A percentile compares a stretch with the other conserved stretches of the same genome.
Conservation (phyloP, 2,329 filamentous ascomycete genomes). For the Niveomyces coronatus region DNA sequence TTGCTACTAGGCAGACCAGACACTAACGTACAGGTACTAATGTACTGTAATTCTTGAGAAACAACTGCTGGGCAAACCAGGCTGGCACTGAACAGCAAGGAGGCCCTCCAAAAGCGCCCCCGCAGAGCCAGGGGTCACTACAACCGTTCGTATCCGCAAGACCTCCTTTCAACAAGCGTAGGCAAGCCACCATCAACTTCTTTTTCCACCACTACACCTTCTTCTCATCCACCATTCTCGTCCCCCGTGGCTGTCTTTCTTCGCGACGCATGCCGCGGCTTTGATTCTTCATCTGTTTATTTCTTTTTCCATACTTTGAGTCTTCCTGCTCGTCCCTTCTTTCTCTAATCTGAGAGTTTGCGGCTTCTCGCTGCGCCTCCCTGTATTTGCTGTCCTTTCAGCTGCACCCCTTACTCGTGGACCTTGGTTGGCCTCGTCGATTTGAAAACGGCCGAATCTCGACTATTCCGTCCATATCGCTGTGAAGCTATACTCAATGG, state of each 20-base stretch:
- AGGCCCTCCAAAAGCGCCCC: too few relatives aligned
- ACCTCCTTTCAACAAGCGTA: constrained; percentile 8
- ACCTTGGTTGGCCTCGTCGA: too few relatives aligned
- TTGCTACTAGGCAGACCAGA: too few relatives aligned
- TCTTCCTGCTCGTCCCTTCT: constrained; percentile 27
- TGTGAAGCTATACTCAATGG: constrained; percentile 29
- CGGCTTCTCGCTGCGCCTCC: too few relatives aligned
- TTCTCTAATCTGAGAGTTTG: constrained; percentile 16
- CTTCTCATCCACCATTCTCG: background rate
- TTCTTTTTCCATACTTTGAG: constrained; percentile 16
- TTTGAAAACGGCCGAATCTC: too few relatives aligned
- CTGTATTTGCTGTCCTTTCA: too few relatives aligned
- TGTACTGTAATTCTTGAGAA: too few relatives aligned
- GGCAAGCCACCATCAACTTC: too few relatives aligned
- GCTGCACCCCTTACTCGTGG: constrained; percentile 8
- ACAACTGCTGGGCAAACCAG: too few relatives aligned
- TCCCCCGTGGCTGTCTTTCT: constrained; percentile 4
- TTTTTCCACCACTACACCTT: background rate
- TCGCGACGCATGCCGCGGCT: constrained; percentile 9
- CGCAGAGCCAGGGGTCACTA: too few relatives aligned
- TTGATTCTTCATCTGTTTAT: constrained; percentile 13
- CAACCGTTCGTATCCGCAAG: constrained; percentile 4
- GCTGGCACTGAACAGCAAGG: too few relatives aligned
- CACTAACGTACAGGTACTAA: too few relatives aligned
- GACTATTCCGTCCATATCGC: background rate